Conservation (phyloP, 1,284 basidiomycete species). For the Moniliophthora roreri region DNA sequence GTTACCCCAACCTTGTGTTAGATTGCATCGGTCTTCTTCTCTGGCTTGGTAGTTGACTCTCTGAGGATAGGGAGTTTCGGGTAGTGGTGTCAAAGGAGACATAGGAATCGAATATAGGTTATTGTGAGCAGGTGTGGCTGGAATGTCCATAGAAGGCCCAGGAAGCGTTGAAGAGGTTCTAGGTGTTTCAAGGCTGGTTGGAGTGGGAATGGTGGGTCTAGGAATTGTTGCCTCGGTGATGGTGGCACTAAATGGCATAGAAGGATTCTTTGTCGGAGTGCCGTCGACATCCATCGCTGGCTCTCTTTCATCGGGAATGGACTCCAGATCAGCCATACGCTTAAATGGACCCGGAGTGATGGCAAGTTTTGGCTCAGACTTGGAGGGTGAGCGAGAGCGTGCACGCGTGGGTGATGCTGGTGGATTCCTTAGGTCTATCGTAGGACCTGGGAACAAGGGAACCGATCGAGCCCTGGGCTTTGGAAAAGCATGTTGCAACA, state of each 20-base stretch:
- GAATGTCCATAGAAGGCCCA: slow-evolving; percentile 9
- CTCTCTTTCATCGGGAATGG: slow-evolving; percentile 31
- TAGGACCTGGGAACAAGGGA: slow-evolving; percentile 36
- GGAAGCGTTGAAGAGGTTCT: slow-evolving; percentile 10
- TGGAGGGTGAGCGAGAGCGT: slow-evolving; percentile 41
- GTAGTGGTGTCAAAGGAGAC: slow-evolving; percentile 45
- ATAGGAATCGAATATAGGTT: slow-evolving; percentile 24
- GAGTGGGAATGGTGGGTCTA: neutral
- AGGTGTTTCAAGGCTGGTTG: slow-evolving; percentile 6
- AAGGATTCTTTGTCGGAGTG: neutral
- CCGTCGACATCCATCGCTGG: neutral
- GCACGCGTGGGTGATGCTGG: slow-evolving; percentile 36
- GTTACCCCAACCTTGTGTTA: slow-evolving; percentile 7
- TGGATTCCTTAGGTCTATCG: slow-evolving; percentile 41
- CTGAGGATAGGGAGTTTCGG: slow-evolving; percentile 35
- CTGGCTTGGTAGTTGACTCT: slow-evolving; percentile 9
- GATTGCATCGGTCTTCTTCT: slow-evolving; percentile 21
- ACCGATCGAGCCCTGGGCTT: slow-evolving; percentile 43
- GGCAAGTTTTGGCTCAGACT: slow-evolving; percentile 28
- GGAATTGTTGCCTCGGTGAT: neutral
- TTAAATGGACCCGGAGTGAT: slow-evolving; percentile 27
- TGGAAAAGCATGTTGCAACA: slow-evolving; percentile 20
- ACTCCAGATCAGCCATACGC: slow-evolving; percentile 23
- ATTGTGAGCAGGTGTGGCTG: slow-evolving; percentile 21
- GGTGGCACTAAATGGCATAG: neutral